Conservation (phyloP, 805 yeast species). For the Spathaspora girioi region DNA sequence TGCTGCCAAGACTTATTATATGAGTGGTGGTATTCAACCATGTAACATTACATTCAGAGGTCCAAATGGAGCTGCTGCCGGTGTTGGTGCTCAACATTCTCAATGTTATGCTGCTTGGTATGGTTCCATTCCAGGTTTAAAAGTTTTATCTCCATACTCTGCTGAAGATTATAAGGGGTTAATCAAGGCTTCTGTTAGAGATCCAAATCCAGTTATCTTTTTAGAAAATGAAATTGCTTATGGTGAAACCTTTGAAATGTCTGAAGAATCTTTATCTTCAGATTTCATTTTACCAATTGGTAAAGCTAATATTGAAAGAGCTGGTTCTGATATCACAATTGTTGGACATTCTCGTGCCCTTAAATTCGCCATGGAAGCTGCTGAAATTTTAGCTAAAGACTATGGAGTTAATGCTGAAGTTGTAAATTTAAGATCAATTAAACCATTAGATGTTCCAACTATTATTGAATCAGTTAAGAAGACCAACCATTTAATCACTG, state of each 20-base stretch:
- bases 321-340: conserved; percentile 86
- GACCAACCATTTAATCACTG: conserved; percentile 94
- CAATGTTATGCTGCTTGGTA: conserved; percentile 98
- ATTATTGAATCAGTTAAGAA: conserved; percentile 87
- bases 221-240: conserved; percentile 94
- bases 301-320: conserved; percentile 91
- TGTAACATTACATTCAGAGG: conserved; percentile 98
- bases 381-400: conserved; percentile 78
- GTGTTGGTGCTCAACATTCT: conserved; percentile 99
- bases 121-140: conserved; percentile 96
- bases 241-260: conserved; percentile 85
- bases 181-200: conserved; percentile 94
- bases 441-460: conserved; percentile 90
- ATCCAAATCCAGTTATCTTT: conserved; percentile 96
- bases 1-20: conserved; percentile 97
- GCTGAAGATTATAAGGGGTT: conserved; percentile 96
- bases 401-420: conserved; percentile 91
- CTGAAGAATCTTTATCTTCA: conserved; percentile 83
- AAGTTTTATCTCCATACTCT: conserved; percentile 92
- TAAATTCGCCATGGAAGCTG: conserved; percentile 82
- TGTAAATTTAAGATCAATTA: conserved; percentile 91
- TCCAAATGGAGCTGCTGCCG: conserved; percentile 99
- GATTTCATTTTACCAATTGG: conserved; percentile 93
- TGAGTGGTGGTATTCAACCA: conserved; percentile 99
- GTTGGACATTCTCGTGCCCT: conserved; percentile 93